Evolutionary conservation across 2,329 filamentous ascomycete genomes (phyloP).

Genomic region (Samsoniella hepiali): DNA sequence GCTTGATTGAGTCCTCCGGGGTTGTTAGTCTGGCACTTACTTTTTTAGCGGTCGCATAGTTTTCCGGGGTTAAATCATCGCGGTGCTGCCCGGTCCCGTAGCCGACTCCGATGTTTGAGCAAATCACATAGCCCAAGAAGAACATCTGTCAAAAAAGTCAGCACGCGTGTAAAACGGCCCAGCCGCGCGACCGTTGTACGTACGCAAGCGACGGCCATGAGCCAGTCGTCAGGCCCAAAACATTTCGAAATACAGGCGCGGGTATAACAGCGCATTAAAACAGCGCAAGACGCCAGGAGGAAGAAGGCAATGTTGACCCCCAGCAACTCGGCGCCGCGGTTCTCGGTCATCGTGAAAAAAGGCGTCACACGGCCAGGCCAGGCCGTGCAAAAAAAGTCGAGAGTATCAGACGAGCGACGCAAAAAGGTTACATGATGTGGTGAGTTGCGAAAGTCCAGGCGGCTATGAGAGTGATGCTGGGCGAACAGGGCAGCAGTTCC

Average conservation of each 20-base stretch:
- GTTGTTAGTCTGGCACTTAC: slow-evolving; percentile 23
- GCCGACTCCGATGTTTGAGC: slow-evolving; percentile 30
- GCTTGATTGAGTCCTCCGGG: neutral
- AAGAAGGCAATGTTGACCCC: slow-evolving; percentile 33
- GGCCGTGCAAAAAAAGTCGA: neutral
- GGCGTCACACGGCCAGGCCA: neutral
- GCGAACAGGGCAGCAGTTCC: neutral
- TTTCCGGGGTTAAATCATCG: slow-evolving; percentile 25
- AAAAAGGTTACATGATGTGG: slow-evolving; percentile 6
- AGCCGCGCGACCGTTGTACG: neutral
- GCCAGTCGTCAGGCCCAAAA: slow-evolving; percentile 37
- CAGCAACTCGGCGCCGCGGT: slow-evolving; percentile 32
- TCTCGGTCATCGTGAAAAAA: slow-evolving; percentile 19
- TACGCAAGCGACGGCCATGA: slow-evolving; percentile 35
- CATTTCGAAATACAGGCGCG: slow-evolving; percentile 32
- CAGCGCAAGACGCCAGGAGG: slow-evolving; percentile 26
- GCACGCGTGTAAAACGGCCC: neutral
- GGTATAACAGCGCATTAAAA: slow-evolving; percentile 32
- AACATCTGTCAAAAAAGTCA: slow-evolving; percentile 20
- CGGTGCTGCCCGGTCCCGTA: slow-evolving; percentile 37
- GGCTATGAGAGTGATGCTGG: no score
- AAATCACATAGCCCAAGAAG: slow-evolving; percentile 28
- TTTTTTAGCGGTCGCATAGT: slow-evolving; percentile 30
- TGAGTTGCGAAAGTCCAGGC: neutral
- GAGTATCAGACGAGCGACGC: neutral